A percentile compares a stretch with the other conserved stretches of the same genome.
phyloP scores from a whole-genome alignment of 306 rosid species.

The Citrullus amarus region DNA sequence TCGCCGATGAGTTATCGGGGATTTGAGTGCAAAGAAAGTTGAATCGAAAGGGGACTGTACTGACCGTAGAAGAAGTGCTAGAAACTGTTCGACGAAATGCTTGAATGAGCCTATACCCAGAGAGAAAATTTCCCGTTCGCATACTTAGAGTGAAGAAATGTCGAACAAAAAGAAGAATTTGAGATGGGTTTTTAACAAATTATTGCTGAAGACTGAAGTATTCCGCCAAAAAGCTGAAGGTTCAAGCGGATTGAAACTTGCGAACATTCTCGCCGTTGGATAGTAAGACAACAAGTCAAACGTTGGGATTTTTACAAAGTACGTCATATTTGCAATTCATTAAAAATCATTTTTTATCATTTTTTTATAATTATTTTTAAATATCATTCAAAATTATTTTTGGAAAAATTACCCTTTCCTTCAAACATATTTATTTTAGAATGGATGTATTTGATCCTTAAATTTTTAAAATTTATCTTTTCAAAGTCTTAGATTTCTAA shows the following conservation, averaged over 20 bases:
- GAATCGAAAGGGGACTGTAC: constrained; percentile 13
- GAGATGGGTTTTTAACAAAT: not conserved
- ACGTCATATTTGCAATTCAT: too few species aligned
- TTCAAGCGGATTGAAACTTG: not conserved
- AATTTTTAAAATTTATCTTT: too few species aligned
- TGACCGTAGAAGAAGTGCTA: constrained; percentile 2
- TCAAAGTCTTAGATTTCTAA: too few species aligned
- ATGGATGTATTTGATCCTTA: too few species aligned
- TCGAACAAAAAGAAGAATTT: not conserved
- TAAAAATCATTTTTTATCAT: too few species aligned
- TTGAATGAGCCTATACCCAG: constrained; percentile 22
- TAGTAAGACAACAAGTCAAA: too few species aligned
- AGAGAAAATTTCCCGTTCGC: not conserved
- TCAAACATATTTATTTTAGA: too few species aligned
- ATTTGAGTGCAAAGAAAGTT: constrained; percentile 36
- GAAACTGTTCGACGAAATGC: constrained; percentile 52
- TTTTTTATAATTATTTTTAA: too few species aligned
- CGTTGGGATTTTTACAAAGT: too few species aligned
- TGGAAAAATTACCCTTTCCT: too few species aligned
- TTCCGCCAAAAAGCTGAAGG: not conserved
- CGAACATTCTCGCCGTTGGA: not conserved
- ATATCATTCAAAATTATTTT: too few species aligned
- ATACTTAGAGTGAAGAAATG: not conserved
- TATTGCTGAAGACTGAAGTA: not conserved
- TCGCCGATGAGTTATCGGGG: constrained; percentile 7